Evolutionary conservation across 805 yeast species (phyloP), one percentile per base, ranked within the genome.

Genomic region (Barnettozyma sucrosica): DNA sequence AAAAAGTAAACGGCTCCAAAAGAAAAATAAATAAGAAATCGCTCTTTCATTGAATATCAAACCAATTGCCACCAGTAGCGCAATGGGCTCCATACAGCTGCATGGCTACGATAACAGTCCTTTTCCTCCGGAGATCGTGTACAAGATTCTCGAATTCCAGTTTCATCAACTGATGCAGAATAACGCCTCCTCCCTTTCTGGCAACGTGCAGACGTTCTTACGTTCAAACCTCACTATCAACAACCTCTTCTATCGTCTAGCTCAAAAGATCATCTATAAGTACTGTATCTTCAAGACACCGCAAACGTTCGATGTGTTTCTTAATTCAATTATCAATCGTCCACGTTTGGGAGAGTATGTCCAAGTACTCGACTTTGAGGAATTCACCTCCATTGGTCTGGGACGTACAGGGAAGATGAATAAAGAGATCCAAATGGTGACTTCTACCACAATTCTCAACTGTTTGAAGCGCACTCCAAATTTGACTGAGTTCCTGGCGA

Each of bases 371-470:
- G 97, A 89, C 67, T 90, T 89, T 58, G 85, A 86, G 58, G 92
- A 86, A 55, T 84, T 89, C 65, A 89, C 97, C 1, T 83, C 92
- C 0, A 81, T 90, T 43, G 97, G 97, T 0, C 72, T 89, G 42
- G 97, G 97, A 2, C 72, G 97, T 53, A 85, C 97, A 0, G 88
- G 86, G 10, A 76, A 83, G 55, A 89, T 89, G 96, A 90, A 86
- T 66, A 83, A 79, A 64, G 95, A 86, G 65, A 89, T 89, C 56
- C 95, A 89, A 65, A 86, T 87, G 86, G 88, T 89, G 36, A 89
- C 96, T 0, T 72, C 83, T 36, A 68, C 70, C 24, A 89, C 96
- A 3, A 80, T 89, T 21, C 64, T 77, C 41, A 70, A 77, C 20
- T 86, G 88, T 48, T 69, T 89, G 25, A 59, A 66, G 44, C 64